Base-by-base conservation (phyloP, 306 rosid genomes). In the Luffa aegyptiaca region DNA sequence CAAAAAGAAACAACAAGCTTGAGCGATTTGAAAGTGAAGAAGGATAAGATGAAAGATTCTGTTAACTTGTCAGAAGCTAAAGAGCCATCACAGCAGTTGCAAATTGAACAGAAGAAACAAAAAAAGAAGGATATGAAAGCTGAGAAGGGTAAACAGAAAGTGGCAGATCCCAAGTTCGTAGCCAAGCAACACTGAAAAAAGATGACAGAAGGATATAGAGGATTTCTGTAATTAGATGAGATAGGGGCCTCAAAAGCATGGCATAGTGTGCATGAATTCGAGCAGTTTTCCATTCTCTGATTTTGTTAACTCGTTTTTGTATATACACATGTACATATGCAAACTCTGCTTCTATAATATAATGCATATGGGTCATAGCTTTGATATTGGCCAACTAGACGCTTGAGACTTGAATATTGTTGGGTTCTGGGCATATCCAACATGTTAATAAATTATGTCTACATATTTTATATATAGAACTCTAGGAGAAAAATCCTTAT, bases 121-220 rank as follows among this genome's bases (percentile, higher is more conserved):
- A 71, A 71, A 72, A 42, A 72, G 16, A 70, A 44, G 76, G 77
- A 46, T 72, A 21, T 72, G 58, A 72, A 45, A 72, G 58, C 58
- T 46, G 56, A 71, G 76, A 71, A 71, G 76, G n/a, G 52, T 6
- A 46, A 71, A n/a, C 55, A 69, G 75, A 68, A 68, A n/a, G 56
- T 44, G 4, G 35, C 33, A 10, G 58, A 48, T 26, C 59, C 13
- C 77, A 72, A 72, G 58, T 46, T 17, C 76, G 20, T 37, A 37
- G 49, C 75, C 20, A 8, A 70, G 56, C 13, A 70, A 36, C 58
- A 72, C 57, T 48, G 58, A 21, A 5, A 42, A 21, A 70, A 21
- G 33, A 33, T 18, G 18, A 42, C 33, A 16, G 46, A 66, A 16
- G n/a, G n/a, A n/a, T 66, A 9, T 4, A 66, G 31, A 68, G 33